phyloP scores from a whole-genome alignment of 2,329 filamentous ascomycete species.

The Aspergillus sp. region DNA sequence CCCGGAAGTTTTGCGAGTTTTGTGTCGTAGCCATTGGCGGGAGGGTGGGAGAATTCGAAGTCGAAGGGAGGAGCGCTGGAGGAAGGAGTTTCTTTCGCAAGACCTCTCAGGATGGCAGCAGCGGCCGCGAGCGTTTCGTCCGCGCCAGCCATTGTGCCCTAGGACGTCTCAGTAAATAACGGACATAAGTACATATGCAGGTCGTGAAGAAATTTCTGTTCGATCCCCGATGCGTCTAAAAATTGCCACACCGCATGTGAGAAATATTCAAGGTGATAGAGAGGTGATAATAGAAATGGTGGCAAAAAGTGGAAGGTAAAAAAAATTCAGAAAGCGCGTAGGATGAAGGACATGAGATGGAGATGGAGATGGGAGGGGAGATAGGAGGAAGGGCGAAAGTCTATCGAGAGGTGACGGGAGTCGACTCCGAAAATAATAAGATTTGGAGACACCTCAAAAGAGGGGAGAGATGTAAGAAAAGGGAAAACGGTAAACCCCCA shows the following conservation, averaged over 20 bases:
- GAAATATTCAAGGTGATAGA: background rate
- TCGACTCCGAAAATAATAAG: conserved; percentile 7
- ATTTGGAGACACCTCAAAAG: background rate
- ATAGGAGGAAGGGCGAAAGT: conserved; percentile 7
- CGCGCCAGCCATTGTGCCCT: conserved; percentile 49
- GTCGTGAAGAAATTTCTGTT: conserved; percentile 10
- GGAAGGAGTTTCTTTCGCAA: conserved; percentile 45
- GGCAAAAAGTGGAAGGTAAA: background rate
- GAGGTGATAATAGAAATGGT: conserved; percentile 6
- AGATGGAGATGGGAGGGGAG: conserved; percentile 7
- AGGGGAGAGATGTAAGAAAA: conserved; percentile 1
- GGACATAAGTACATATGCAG: conserved; percentile 22
- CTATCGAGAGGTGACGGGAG: conserved; percentile 3
- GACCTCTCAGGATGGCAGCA: conserved; percentile 47
- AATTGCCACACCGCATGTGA: conserved; percentile 8
- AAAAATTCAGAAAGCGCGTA: conserved; percentile 3
- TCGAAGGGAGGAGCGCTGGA: conserved; percentile 40
- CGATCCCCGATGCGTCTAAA: conserved; percentile 9
- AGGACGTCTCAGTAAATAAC: conserved; percentile 24
- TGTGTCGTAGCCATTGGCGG: conserved; percentile 53
- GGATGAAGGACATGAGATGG: conserved; percentile 10
- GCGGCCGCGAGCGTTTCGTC: conserved; percentile 53
- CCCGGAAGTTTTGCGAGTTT: conserved; percentile 73
- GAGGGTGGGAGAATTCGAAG: conserved; percentile 33
- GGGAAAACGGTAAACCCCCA: background rate